phyloP scores from a whole-genome alignment of 1,139 yeast genomes.

The Hyphopichia fennica region DNA sequence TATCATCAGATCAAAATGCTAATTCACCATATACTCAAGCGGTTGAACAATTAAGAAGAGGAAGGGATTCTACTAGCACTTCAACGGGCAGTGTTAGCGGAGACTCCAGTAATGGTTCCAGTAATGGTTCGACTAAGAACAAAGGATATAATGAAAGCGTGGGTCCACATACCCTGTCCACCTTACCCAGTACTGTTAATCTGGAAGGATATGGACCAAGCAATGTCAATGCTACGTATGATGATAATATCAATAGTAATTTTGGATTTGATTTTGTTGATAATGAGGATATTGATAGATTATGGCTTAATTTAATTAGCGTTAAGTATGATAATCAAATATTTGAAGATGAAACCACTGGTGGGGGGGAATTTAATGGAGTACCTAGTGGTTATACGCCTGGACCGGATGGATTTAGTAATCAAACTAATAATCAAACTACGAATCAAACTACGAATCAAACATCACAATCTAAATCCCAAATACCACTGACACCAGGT shows the following conservation, averaged over 20 bases:
- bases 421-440: too few relatives aligned
- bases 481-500: too few relatives aligned
- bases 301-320: slow-evolving; percentile 41
- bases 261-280: slow-evolving; percentile 26
- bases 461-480: too few relatives aligned
- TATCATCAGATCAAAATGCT: not conserved
- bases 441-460: too few relatives aligned
- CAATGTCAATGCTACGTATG: not conserved
- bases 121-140: not conserved
- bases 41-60: not conserved
- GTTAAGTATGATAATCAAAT: slow-evolving; percentile 24
- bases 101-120: not conserved
- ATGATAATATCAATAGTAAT: slow-evolving; percentile 9
- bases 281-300: slow-evolving; percentile 36
- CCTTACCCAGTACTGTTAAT: not conserved
- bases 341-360: not conserved
- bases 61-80: not conserved
- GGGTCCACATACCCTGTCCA: not conserved
- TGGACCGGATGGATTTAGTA: too few relatives aligned
- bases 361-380: too few relatives aligned
- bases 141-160: not conserved
- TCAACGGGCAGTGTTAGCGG: not conserved
- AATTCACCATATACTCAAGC: not conserved
- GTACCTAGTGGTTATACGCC: not conserved
- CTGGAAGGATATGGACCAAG: not conserved